Conservation (phyloP, 805 yeast genomes). For the Wickerhamiella vanderwaltii region DNA sequence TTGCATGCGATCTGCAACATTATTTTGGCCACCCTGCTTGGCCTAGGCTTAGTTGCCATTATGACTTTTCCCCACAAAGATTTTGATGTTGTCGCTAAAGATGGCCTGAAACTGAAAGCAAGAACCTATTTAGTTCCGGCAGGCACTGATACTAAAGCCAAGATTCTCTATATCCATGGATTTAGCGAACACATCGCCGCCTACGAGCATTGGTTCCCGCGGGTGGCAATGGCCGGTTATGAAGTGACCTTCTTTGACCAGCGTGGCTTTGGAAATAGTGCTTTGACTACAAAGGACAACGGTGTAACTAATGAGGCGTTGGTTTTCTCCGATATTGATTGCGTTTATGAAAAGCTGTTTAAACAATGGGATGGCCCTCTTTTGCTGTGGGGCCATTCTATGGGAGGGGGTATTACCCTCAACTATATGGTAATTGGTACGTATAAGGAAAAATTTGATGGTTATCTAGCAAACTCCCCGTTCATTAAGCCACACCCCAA, state of each 20-base stretch:
- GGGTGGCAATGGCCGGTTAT: constrained; percentile 25
- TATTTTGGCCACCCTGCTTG: no score
- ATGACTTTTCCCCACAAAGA: constrained; percentile 12
- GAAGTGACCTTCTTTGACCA: constrained; percentile 30
- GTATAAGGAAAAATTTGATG: constrained; percentile 24
- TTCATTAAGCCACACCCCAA: constrained; percentile 21
- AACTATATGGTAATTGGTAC: constrained; percentile 29
- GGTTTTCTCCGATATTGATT: constrained; percentile 27
- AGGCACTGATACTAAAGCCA: constrained; percentile 20
- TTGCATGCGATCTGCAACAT: no score
- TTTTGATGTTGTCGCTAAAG: constrained; percentile 14
- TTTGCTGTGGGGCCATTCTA: constrained; percentile 29
- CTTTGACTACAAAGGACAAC: constrained; percentile 21
- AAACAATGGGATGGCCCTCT: constrained; percentile 21
- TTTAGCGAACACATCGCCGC: constrained; percentile 27
- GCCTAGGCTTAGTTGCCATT: no score
- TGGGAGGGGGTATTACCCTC: constrained; percentile 31
- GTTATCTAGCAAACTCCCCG: constrained; percentile 28
- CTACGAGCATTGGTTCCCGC: constrained; percentile 25
- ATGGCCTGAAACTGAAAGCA: constrained; percentile 17
- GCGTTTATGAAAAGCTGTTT: constrained; percentile 19
- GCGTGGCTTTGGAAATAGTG: constrained; percentile 31
- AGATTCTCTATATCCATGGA: constrained; percentile 29
- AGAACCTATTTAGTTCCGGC: constrained; percentile 17
- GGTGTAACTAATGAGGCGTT: constrained; percentile 27